Percentiles rank a stretch among this genome's conserved stretches.
Evolutionary conservation across 2,329 filamentous ascomycete genomes (phyloP).

Genomic region (Septoria linicola): DNA sequence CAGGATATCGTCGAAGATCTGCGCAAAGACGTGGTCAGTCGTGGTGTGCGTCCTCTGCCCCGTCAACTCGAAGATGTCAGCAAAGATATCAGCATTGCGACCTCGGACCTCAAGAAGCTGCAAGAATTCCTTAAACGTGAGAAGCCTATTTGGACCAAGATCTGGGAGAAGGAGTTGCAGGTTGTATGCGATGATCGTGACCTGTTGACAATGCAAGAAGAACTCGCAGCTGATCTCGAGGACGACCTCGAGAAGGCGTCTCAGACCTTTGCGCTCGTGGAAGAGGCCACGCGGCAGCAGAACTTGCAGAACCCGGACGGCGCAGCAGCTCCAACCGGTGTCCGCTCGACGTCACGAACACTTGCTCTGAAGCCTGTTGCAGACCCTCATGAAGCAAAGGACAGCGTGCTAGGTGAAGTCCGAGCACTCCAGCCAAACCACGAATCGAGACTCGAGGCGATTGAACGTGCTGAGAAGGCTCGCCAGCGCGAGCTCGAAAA

Average conservation of each 20-base stretch:
- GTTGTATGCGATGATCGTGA: conserved; percentile 94
- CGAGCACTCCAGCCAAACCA: conserved; percentile 92
- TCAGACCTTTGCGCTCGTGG: conserved; percentile 90
- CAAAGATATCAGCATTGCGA: conserved; percentile 79
- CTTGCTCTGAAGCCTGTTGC: conserved; percentile 50
- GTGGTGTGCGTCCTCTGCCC: conserved; percentile 86
- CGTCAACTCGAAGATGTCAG: conserved; percentile 85
- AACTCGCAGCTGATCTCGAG: conserved; percentile 84
- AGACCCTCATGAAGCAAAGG: conserved; percentile 81
- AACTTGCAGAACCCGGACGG: conserved; percentile 63
- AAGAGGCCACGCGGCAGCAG: conserved; percentile 98
- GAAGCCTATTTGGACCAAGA: conserved; percentile 97
- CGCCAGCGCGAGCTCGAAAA: conserved; percentile 83
- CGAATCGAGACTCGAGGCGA: conserved; percentile 87
- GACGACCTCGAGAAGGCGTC: conserved; percentile 94
- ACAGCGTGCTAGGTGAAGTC: conserved; percentile 88
- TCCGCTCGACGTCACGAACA: conserved; percentile 35
- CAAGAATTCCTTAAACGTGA: conserved; percentile 88
- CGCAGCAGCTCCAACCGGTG: conserved; percentile 28
- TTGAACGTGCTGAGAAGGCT: conserved; percentile 92
- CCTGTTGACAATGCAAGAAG: conserved; percentile 92
- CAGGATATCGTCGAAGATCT: conserved; percentile 96
- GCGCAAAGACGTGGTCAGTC: conserved; percentile 91
- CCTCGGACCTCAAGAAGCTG: conserved; percentile 87
- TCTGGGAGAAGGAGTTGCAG: conserved; percentile 97